Evolutionary conservation across 345 rosid genomes (phyloP), one percentile per base, ranked within the genome.

Genomic region (Ricinus communis): DNA sequence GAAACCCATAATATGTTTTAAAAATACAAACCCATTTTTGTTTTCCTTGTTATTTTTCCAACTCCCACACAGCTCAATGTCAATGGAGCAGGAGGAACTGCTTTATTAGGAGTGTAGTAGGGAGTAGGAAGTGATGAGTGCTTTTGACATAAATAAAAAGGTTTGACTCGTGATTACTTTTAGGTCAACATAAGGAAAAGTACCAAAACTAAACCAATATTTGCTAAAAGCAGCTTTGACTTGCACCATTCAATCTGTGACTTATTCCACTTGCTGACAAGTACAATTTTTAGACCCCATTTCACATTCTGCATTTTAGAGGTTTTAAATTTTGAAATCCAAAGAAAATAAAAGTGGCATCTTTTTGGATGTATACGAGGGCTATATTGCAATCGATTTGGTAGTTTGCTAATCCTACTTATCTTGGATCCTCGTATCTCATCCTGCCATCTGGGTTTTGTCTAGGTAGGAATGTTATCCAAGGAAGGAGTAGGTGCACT

Each of bases 81-180:
- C 47, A 43, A 43, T 43, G 47, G 47, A 43, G 47, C 47, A 43
- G 47, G 14, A 43, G 47, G 14, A 43, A 43, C 47, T 43, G 1
- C 47, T 8, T 43, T 43, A 58, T 58, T 58, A 14, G 1, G 63
- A 31, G 63, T 0, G 62, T 38, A 54, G 58, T 13, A 57, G 1
- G 62, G 62, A 54, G 58, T 13, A 57, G 22, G 43, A 30, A 16
- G 4, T 30, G 22, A 58, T 31, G 63, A 31, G 43, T 58, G 47
- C 13, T 22, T 53, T 5, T 16, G n/a, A 1, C 53, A 49, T 5
- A 16, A 50, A 16, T 50, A 1, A 5, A 50, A 16, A 16, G 73
- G 49, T 65, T 74, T 62, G 73, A 74, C 80, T 58, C 36, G 5
- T 19, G 7, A 22, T 13, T 58, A 25, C 57, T 65, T 79, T 62